Evolutionary conservation across 257 asterid species (phyloP), one percentile per base, ranked within the genome.

Genomic region (Scutellaria minor): DNA sequence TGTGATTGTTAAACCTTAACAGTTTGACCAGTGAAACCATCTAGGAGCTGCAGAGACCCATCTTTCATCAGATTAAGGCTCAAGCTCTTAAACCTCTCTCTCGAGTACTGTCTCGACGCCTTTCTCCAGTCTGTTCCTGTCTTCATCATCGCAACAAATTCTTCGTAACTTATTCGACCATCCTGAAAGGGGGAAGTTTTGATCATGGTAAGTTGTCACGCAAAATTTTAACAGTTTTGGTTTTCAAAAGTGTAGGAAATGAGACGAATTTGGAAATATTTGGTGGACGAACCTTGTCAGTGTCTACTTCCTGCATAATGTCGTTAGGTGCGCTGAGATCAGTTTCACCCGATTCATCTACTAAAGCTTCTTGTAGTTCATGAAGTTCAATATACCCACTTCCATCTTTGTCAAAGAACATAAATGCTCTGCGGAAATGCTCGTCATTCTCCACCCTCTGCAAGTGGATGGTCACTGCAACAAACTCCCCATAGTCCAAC

Each of bases 401-500:
- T 52, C 92, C 97, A 42, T 91, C 90, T 79, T 82, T 88, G 85
- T 94, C 99, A 69, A 94, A 91, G 79, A 89, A 89, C 89, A 80
- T 88, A 68, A 94, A 91, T 41, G 99, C 99, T 77, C 90, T 85
- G 64, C 90, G 96, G 63, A 94, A 79, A 74, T 94, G 99, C 80
- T 91, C 96, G 31, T 91, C 97, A 31, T 89, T 94, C 82, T 94
- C 98, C 83, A 91, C 86, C 81, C 91, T 87, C 84, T 94, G 99
- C 31, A 94, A 79, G 89, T 94, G 99, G 80, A 94, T 94, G 57
- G 96, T 91, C 51, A 94, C 99, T 46, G 99, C 98, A 46, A 94
- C 99, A 72, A 94, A 94, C 86, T 94, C 99, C 22, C 99, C 96
- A 47, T 94, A 94, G 85, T 94, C 98, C 92, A 94, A 75, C 42